These are phyloP conservation scores for Pleurotus djamor DNA, from an alignment of 768 basidiomycete genomes.

Conservation along the genomic window DNA sequence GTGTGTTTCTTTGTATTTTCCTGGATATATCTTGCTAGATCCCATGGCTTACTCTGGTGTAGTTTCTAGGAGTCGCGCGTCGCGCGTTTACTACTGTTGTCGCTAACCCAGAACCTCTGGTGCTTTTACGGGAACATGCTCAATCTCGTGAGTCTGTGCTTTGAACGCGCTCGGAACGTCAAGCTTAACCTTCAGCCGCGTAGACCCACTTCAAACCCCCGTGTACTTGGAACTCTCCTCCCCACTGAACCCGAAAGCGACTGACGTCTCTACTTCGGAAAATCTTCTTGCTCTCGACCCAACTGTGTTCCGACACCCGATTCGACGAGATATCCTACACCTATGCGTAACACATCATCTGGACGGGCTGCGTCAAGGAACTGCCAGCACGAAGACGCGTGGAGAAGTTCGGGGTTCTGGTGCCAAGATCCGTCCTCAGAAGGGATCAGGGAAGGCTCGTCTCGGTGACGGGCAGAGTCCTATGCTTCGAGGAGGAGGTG, in stretches of 20 bases:
- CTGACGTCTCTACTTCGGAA: conserved; percentile 30
- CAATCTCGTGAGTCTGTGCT: too few relatives aligned
- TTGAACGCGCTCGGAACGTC: too few relatives aligned
- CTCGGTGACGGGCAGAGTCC: conserved; percentile 87
- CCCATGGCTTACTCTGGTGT: neutral
- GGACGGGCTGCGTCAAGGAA: conserved; percentile 88
- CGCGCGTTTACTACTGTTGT: neutral
- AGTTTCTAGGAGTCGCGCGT: neutral
- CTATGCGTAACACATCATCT: conserved; percentile 87
- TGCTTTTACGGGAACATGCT: too few relatives aligned
- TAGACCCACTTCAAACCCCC: conserved; percentile 42
- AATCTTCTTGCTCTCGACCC: conserved; percentile 67
- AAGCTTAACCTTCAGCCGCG: neutral
- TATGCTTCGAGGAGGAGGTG: conserved; percentile 88
- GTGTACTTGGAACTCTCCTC: conserved; percentile 62
- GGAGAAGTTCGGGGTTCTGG: conserved; percentile 89
- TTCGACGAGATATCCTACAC: conserved; percentile 91
- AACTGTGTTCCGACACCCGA: conserved; percentile 84
- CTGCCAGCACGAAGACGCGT: conserved; percentile 89
- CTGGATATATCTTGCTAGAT: too few relatives aligned
- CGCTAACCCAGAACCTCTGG: neutral
- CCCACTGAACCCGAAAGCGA: conserved; percentile 44
- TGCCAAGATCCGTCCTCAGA: conserved; percentile 86
- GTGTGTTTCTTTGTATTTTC: conserved; percentile 8
- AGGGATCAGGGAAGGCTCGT: conserved; percentile 88